Percentiles rank a stretch among this genome's conserved stretches.
Conservation (phyloP, 2,329 filamentous ascomycete genomes). For the Cylindrodendrum hubeiense region DNA sequence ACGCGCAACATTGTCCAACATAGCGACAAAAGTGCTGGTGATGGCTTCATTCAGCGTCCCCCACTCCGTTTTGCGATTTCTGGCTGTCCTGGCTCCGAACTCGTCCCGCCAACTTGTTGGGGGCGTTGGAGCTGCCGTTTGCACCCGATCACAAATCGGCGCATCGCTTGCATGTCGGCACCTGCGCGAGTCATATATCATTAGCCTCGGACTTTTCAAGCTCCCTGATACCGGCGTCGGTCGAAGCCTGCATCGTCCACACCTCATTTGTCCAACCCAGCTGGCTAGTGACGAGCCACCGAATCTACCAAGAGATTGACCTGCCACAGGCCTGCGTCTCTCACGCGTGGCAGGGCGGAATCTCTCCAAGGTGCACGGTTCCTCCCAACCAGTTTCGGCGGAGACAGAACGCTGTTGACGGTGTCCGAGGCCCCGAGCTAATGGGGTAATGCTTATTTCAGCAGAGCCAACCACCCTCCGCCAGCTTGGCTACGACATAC, state of each 20-base stretch:
- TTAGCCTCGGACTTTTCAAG: constrained; percentile 39
- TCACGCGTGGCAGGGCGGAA: constrained; percentile 21
- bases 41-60: constrained; percentile 37
- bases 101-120: constrained; percentile 17
- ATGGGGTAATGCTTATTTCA: constrained; percentile 32
- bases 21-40: constrained; percentile 28
- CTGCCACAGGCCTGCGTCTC: constrained; percentile 6
- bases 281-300: constrained; percentile 38
- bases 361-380: constrained; percentile 34
- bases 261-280: constrained; percentile 29
- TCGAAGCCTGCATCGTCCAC: constrained; percentile 21
- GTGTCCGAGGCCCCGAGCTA: constrained; percentile 30
- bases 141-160: constrained; percentile 25
- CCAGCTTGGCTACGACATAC: background rate
- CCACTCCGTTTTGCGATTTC: constrained; percentile 7
- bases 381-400: constrained; percentile 30
- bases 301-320: constrained; percentile 31
- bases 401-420: constrained; percentile 31
- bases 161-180: constrained; percentile 31
- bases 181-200: constrained; percentile 42
- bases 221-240: constrained; percentile 35
- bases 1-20: constrained; percentile 21
- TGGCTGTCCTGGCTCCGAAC: background rate
- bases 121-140: constrained; percentile 9
- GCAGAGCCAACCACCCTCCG: constrained; percentile 10